Evolutionary conservation across 228 moss, liverwort and hornwort species (phyloP).

Genomic region (Sphagnum fallax): DNA sequence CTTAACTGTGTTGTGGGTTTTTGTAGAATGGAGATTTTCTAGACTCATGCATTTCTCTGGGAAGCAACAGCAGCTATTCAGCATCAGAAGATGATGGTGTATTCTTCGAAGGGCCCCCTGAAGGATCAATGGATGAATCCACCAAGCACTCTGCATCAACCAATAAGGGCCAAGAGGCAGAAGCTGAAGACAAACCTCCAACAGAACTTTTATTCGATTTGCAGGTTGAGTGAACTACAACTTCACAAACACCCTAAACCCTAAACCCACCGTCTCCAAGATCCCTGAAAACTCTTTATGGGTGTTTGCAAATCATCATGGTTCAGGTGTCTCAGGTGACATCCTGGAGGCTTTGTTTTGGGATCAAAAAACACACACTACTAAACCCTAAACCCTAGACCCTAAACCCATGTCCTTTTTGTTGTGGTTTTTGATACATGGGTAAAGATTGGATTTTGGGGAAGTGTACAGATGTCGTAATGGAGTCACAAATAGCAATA

Average conservation of each 20-base stretch:
- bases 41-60: constrained; percentile 82
- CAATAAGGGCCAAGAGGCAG: not conserved
- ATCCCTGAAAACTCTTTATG: too few relatives aligned
- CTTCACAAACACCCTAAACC: not conserved
- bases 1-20: not conserved
- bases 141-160: not conserved
- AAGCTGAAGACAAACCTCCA: constrained; percentile 21
- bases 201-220: constrained; percentile 72
- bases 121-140: constrained; percentile 21
- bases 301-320: too few relatives aligned
- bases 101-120: constrained; percentile 67
- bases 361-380: too few relatives aligned
- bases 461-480: too few relatives aligned
- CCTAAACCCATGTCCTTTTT: too few relatives aligned
- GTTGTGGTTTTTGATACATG: too few relatives aligned
- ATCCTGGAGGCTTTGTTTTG: too few relatives aligned
- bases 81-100: constrained; percentile 74
- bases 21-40: constrained; percentile 81
- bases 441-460: too few relatives aligned
- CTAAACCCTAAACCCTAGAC: too few relatives aligned
- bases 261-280: too few relatives aligned
- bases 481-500: too few relatives aligned
- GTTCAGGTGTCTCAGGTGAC: too few relatives aligned
- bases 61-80: constrained; percentile 80
- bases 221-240: constrained; percentile 25